Evolutionary conservation across 176 grass and related monocot genomes (phyloP).

Genomic region (bread wheat (Triticum aestivum)): IWGSC_CS_RefSeq_v2.1 NC_057797.1:38258730-38259229

Average conservation of each 20-base stretch:
- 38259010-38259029: not conserved
- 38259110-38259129: not conserved
- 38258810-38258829: not conserved
- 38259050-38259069: not conserved
- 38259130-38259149: not conserved
- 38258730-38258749: not conserved
- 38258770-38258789: not conserved
- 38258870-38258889: no score
- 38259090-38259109: not conserved
- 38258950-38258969: conserved; percentile 15
- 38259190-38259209: not conserved
- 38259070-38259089: not conserved
- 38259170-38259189: not conserved
- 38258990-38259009: conserved; percentile 10
- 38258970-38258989: conserved; percentile 22
- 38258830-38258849: not conserved
- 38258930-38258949: conserved; percentile 10
- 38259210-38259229: not conserved
- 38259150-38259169: not conserved
- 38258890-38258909: not conserved
- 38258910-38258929: not conserved
- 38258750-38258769: not conserved
- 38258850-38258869: not conserved
- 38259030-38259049: not conserved
- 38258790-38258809: not conserved